Conservation (phyloP, 2,329 filamentous ascomycete genomes). For the Curvularia eragrostidis region DNA sequence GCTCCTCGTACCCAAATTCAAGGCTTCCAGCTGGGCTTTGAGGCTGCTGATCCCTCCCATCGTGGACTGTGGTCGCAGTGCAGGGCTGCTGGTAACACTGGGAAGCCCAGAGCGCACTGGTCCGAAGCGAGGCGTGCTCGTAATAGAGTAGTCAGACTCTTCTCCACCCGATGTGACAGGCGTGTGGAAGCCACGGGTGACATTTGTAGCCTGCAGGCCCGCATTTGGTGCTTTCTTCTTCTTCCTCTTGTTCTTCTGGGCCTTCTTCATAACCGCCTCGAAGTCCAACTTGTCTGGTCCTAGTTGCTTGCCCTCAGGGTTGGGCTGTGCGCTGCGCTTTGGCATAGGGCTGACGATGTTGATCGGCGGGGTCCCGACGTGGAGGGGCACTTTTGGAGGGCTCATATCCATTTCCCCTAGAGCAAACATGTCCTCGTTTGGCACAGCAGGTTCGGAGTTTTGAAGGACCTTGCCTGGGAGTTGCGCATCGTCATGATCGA, state of each 20-base stretch:
- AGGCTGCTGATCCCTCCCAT: slow-evolving; percentile 80
- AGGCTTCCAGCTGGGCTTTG: slow-evolving; percentile 78
- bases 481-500: slow-evolving; percentile 45
- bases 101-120: slow-evolving; percentile 53
- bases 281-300: slow-evolving; percentile 49
- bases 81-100: slow-evolving; percentile 61
- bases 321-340: slow-evolving; percentile 35
- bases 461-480: slow-evolving; percentile 25
- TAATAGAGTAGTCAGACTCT: slow-evolving; percentile 59
- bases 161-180: slow-evolving; percentile 61
- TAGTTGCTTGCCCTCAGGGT: slow-evolving; percentile 31
- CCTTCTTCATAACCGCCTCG: slow-evolving; percentile 47
- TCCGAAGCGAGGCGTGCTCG: slow-evolving; percentile 53
- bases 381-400: slow-evolving; percentile 26
- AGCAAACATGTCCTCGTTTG: slow-evolving; percentile 28
- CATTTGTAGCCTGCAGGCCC: slow-evolving; percentile 41
- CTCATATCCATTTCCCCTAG: slow-evolving; percentile 37
- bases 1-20: slow-evolving; percentile 69
- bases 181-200: slow-evolving; percentile 59
- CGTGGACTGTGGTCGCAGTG: slow-evolving; percentile 57
- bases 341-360: slow-evolving; percentile 44
- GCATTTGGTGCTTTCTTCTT: slow-evolving; percentile 44
- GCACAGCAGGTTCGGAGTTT: slow-evolving; percentile 9
- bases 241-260: slow-evolving; percentile 49
- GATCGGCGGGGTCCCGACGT: slow-evolving; percentile 48